Conservation (phyloP, 2,329 filamentous ascomycete genomes). For the Sclerotinia nivalis region DNA sequence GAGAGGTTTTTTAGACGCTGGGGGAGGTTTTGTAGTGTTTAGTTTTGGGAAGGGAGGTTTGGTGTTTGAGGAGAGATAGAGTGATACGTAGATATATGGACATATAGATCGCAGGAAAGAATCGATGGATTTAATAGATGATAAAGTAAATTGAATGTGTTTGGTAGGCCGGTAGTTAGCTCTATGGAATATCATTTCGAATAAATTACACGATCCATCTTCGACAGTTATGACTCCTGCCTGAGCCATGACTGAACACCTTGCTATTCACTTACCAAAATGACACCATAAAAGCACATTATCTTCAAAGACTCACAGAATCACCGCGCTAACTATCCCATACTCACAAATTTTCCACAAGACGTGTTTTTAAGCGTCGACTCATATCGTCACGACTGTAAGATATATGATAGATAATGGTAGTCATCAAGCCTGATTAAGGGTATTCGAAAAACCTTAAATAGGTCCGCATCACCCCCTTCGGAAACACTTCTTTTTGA, state of each 20-base stretch:
- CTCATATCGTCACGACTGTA: neutral
- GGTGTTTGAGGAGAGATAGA: neutral
- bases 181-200: neutral
- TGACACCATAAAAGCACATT: neutral
- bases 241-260: fast-evolving
- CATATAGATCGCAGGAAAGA: neutral
- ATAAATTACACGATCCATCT: neutral
- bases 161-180: neutral
- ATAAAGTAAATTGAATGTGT: neutral
- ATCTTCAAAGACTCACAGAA: neutral
- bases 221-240: neutral
- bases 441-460: neutral
- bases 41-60: neutral
- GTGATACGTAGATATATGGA: neutral
- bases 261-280: neutral
- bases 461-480: neutral
- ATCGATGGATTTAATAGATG: neutral
- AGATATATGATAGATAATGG: neutral
- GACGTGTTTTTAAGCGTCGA: no score
- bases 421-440: neutral
- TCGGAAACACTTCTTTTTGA: neutral
- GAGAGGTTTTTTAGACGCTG: neutral
- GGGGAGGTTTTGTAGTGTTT: neutral
- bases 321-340: neutral
- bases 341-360: neutral